phyloP scores from a whole-genome alignment of 1,139 yeast species.

The Yamadazyma friedrichii region DNA sequence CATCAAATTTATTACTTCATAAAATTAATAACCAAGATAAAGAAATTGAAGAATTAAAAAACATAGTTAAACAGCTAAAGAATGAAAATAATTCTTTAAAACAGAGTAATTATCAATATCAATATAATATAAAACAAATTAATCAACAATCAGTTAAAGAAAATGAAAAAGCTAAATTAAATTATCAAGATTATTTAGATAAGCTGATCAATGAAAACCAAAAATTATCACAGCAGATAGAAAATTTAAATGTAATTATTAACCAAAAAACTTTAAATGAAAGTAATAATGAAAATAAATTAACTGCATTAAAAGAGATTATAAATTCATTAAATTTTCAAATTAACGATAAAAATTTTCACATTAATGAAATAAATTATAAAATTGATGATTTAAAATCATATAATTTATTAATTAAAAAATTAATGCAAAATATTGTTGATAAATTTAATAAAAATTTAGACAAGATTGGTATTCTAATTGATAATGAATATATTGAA shows the following conservation, averaged over 20 bases:
- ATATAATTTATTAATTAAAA: slow-evolving; percentile 6
- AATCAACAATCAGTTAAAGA: slow-evolving; percentile 1
- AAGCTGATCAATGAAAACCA: not conserved
- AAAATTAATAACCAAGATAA: slow-evolving; percentile 8
- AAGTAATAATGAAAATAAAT: slow-evolving; percentile 6
- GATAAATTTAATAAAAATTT: slow-evolving; percentile 7
- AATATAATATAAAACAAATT: slow-evolving; percentile 5
- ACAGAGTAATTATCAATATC: slow-evolving; percentile 9
- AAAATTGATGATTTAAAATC: slow-evolving; percentile 6
- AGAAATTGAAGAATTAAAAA: slow-evolving; percentile 5
- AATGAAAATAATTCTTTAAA: slow-evolving; percentile 7
- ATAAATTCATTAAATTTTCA: slow-evolving; percentile 3
- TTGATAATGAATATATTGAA: slow-evolving; percentile 7
- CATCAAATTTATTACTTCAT: slow-evolving; percentile 6
- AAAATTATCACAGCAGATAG: not conserved
- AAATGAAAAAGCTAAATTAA: not conserved
- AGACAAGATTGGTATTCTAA: slow-evolving; percentile 7
- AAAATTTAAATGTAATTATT: not conserved
- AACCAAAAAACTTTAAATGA: slow-evolving; percentile 5
- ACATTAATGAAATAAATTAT: not conserved
- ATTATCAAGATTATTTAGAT: slow-evolving; percentile 2
- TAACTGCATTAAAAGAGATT: slow-evolving; percentile 7
- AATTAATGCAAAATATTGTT: slow-evolving; percentile 8
- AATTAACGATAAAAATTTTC: slow-evolving; percentile 1
- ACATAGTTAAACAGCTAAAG: slow-evolving; percentile 4